Conservation (phyloP, 2,329 filamentous ascomycete genomes). For the Rachicladosporium sp. region DNA sequence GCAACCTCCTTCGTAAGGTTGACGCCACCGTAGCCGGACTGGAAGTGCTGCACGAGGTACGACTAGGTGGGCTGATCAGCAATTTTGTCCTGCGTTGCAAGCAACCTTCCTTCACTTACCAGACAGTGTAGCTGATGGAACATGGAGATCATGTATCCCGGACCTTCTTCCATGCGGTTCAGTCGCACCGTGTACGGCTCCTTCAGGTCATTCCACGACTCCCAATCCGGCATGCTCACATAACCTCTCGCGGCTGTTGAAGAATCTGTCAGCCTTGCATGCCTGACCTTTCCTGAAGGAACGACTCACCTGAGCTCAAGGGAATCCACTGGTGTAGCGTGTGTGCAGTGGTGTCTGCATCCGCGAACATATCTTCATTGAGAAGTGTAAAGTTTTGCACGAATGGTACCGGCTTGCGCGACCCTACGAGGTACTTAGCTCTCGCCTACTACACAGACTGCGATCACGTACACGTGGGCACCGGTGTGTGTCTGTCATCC, state of each 20-base stretch:
- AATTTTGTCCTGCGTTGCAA: background rate
- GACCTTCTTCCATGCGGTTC: conserved; percentile 3
- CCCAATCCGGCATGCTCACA: conserved; percentile 2
- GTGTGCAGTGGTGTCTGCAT: conserved; percentile 1
- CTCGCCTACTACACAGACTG: no score
- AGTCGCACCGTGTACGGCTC: conserved; percentile 4
- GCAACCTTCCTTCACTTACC: conserved; percentile 2
- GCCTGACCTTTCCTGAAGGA: background rate
- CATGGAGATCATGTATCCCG: conserved; percentile 12
- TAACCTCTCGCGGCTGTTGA: conserved; percentile 4
- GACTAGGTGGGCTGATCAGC: background rate
- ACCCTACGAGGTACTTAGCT: no score
- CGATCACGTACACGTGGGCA: no score
- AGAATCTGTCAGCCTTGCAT: background rate
- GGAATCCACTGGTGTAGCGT: conserved; percentile 6
- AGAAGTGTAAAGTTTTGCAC: conserved; percentile 4
- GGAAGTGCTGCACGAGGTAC: conserved; percentile 5
- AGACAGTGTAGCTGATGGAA: conserved; percentile 21
- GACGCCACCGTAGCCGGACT: conserved; percentile 9
- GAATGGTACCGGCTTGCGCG: no score
- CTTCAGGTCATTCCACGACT: conserved; percentile 3
- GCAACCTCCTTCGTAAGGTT: conserved; percentile 9
- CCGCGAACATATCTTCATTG: conserved; percentile 6
- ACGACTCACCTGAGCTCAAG: conserved; percentile 2
- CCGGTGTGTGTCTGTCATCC: no score